Evolutionary conservation across 768 basidiomycete genomes (phyloP), one percentile per base, ranked within the genome.

Genomic region (Xerocomellus amylosporus): DNA sequence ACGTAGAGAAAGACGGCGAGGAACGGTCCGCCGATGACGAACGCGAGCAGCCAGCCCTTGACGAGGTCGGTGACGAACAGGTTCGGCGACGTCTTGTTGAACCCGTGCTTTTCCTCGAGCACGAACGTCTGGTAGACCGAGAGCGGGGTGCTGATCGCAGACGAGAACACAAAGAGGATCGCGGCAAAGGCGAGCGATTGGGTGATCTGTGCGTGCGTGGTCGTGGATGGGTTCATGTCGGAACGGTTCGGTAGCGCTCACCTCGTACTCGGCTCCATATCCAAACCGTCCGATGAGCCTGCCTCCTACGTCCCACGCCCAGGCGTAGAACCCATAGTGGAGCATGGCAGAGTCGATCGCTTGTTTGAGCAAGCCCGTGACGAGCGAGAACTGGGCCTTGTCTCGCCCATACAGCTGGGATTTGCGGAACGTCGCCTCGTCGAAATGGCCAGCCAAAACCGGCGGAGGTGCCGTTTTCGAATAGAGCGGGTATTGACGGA

Each of bases 51-150:
- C 87, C 86, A 93, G 31, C 84, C 78, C 71, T 97, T 98, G 64
- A 95, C 30, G 36, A 90, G 67, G 70, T 99, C 96, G 2, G 79
- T 73, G 49, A 93, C 68, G 71, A 91, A 98, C 4, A 95, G 74
- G 15, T 63, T 62, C 1, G 83, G 81, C 0, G 93, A 91, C 6
- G 86, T 94, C 74, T 98, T 97, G 80, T 98, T 99, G 79, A 98
- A 98, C 1, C 95, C 95, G 59, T 97, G 93, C 59, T 87, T 88
- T 68, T 96, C 88, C 73, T 98, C 97, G 37, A 98, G 78, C 6
- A 94, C 88, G 66, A 99, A 99, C 4, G 93, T 97, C 56, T 85
- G 81, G 74, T 97, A 98, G 22, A 87, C 76, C 31, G 82, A 84
- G 39, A 93, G 74, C 19, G 96, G 93, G 12, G 94, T 75, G 8